phyloP scores from a whole-genome alignment of 768 basidiomycete species.

The Lactarius tabidus region DNA sequence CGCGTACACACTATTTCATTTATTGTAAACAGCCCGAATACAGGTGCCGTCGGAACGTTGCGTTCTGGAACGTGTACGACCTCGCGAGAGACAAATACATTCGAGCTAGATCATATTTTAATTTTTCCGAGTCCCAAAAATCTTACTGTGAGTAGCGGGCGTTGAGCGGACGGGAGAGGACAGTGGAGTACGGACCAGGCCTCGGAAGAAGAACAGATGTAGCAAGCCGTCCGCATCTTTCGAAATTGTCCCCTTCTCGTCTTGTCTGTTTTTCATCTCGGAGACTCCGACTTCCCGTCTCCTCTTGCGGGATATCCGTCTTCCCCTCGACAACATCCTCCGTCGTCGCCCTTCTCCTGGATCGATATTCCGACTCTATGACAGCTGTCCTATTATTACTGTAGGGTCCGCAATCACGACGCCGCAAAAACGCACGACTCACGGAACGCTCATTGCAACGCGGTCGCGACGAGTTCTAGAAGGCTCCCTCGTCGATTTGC shows the following conservation, averaged over 20 bases:
- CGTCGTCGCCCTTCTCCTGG: background rate
- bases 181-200: background rate
- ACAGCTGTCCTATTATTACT: slow-evolving; percentile 33
- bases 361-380: background rate
- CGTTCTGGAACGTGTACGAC: background rate
- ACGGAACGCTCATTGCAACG: slow-evolving; percentile 31
- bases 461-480: slow-evolving; percentile 59
- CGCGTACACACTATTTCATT: background rate
- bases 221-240: background rate
- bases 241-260: background rate
- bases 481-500: slow-evolving; percentile 66
- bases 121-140: background rate
- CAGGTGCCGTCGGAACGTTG: background rate
- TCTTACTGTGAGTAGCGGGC: background rate
- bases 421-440: background rate
- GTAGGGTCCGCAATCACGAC: background rate
- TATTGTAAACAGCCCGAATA: background rate
- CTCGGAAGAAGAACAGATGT: too few species aligned
- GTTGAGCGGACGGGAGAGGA: background rate
- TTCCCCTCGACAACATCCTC: background rate
- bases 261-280: background rate
- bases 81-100: background rate
- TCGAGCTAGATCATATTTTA: background rate
- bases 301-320: background rate
- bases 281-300: background rate